Conservation (phyloP, 331 rosid genomes). For the Acacia pycnantha region DNA sequence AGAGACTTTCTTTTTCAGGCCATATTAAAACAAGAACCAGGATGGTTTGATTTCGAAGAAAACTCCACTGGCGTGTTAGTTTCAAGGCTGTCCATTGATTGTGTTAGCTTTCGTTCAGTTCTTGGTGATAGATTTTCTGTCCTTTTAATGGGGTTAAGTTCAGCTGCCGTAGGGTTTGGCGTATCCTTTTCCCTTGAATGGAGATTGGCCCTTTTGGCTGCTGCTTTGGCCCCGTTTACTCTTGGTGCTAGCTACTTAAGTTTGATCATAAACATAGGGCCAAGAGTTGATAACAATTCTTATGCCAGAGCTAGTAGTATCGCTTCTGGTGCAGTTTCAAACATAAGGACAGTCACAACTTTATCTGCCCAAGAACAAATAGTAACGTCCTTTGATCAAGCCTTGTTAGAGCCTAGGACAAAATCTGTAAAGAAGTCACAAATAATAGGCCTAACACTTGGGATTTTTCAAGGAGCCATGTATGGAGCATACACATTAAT, state of each 20-base stretch:
- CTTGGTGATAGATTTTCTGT: conserved; percentile 79
- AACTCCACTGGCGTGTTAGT: conserved; percentile 72
- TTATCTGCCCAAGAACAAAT: conserved; percentile 83
- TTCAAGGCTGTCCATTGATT: conserved; percentile 70
- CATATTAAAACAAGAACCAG: conserved; percentile 83
- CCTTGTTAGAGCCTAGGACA: conserved; percentile 59
- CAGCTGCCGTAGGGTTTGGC: conserved; percentile 77
- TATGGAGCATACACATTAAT: conserved; percentile 79
- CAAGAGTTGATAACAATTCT: conserved; percentile 60
- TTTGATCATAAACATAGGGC: conserved; percentile 75
- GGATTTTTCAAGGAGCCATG: conserved; percentile 83
- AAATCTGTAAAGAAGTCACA: conserved; percentile 67
- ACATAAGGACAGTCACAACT: conserved; percentile 75
- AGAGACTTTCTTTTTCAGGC: conserved; percentile 73
- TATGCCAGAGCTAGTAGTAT: conserved; percentile 83
- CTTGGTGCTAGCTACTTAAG: conserved; percentile 89
- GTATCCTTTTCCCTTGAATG: conserved; percentile 50
- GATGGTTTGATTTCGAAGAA: conserved; percentile 88
- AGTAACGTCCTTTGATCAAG: conserved; percentile 66
- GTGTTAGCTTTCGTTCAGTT: conserved; percentile 67
- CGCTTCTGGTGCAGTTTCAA: conserved; percentile 88
- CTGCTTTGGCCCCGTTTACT: conserved; percentile 76
- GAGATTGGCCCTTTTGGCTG: conserved; percentile 68
- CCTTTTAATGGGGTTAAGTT: conserved; percentile 80
- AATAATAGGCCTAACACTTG: conserved; percentile 69